phyloP scores from a whole-genome alignment of 2,329 filamentous ascomycete species.

The Nothopassalora personata region DNA sequence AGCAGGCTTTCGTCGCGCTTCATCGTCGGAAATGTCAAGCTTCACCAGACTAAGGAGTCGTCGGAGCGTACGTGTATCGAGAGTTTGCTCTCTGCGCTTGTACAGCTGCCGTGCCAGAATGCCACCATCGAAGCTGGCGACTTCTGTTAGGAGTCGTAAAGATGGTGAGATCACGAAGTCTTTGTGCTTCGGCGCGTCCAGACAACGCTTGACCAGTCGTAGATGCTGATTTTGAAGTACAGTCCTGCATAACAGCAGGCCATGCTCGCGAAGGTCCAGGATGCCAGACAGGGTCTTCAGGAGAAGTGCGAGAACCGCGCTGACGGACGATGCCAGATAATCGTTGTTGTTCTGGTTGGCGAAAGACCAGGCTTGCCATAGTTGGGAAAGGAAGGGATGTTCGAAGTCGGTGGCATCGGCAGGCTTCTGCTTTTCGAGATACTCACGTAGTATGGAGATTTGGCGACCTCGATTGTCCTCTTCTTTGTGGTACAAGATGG shows the following conservation, averaged over 20 bases:
- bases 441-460: conserved; percentile 61
- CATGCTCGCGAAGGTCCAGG: conserved; percentile 69
- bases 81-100: conserved; percentile 65
- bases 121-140: conserved; percentile 81
- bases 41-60: conserved; percentile 72
- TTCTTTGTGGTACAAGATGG: conserved; percentile 51
- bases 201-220: conserved; percentile 70
- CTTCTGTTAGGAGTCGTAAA: conserved; percentile 76
- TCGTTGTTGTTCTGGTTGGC: conserved; percentile 76
- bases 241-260: conserved; percentile 72
- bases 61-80: conserved; percentile 64
- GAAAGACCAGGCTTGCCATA: conserved; percentile 85
- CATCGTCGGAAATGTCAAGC: conserved; percentile 49
- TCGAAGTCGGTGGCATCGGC: conserved; percentile 49
- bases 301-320: conserved; percentile 74
- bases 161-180: conserved; percentile 86
- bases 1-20: conserved; percentile 62
- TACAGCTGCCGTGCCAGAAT: conserved; percentile 72
- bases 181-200: conserved; percentile 75
- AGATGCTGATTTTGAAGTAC: conserved; percentile 75
- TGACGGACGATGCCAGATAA: conserved; percentile 70
- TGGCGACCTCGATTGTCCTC: conserved; percentile 47
- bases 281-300: conserved; percentile 70
- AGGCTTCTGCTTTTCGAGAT: conserved; percentile 57
- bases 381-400: conserved; percentile 64